Evolutionary conservation across 2,329 filamentous ascomycete genomes (phyloP).

Genomic region (Aspergillus intermedius): DNA sequence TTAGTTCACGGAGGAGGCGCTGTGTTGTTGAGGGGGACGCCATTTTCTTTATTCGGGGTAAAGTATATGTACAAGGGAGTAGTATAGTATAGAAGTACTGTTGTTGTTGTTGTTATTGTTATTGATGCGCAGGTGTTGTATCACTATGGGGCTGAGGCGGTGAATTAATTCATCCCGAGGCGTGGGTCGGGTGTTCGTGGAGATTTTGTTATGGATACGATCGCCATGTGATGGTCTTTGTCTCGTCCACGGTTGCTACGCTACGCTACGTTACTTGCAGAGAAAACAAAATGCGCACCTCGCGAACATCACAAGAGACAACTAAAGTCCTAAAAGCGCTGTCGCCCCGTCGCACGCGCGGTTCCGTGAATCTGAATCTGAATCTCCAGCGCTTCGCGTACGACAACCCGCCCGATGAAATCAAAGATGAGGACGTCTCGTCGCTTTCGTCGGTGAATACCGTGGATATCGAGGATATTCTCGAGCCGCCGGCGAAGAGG

Average conservation of each 20-base stretch:
- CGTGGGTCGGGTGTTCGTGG: neutral
- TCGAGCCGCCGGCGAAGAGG: slow-evolving; percentile 39
- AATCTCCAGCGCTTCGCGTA: slow-evolving; percentile 22
- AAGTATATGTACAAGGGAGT: neutral
- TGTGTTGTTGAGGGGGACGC: slow-evolving; percentile 43
- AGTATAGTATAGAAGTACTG: neutral
- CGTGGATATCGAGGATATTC: slow-evolving; percentile 55
- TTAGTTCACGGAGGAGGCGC: slow-evolving; percentile 56
- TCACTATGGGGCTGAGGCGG: neutral
- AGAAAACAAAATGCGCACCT: slow-evolving; percentile 48
- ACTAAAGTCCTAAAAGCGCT: slow-evolving; percentile 49
- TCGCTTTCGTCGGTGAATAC: slow-evolving; percentile 31
- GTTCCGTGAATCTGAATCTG: slow-evolving; percentile 23
- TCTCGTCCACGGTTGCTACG: neutral
- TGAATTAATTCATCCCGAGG: neutral
- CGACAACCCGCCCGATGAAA: slow-evolving; percentile 7
- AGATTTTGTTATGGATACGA: no score
- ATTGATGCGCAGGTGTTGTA: neutral
- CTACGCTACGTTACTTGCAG: neutral
- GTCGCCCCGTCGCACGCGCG: slow-evolving; percentile 41
- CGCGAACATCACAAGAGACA: slow-evolving; percentile 54
- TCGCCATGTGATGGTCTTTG: neutral
- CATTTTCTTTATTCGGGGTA: slow-evolving; percentile 8
- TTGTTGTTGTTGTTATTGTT: neutral
- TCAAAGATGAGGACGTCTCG: slow-evolving; percentile 23